phyloP scores from a whole-genome alignment of 192 early-diverging fungal genomes.

The Allomyces macrogynus region DNA sequence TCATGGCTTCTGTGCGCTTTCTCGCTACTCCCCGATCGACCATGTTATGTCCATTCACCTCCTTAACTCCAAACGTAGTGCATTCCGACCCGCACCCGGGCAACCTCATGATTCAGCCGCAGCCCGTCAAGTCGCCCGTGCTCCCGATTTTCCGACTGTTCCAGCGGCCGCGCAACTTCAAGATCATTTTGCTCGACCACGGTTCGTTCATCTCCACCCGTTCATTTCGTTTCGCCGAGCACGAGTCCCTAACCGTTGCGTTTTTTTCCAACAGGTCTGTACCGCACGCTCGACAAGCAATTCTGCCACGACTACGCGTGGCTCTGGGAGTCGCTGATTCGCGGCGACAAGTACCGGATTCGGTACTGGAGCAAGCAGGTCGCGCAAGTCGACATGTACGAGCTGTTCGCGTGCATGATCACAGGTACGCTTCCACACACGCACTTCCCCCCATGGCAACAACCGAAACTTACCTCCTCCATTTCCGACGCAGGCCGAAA shows the following conservation, averaged over 20 bases:
- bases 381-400: slow-evolving; percentile 57
- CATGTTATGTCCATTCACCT: slow-evolving; percentile 10
- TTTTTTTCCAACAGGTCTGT: slow-evolving; percentile 53
- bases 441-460: slow-evolving; percentile 35
- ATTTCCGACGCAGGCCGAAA: background rate
- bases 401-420: slow-evolving; percentile 67
- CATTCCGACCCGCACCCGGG: slow-evolving; percentile 94
- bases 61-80: slow-evolving; percentile 12
- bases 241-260: slow-evolving; percentile 1
- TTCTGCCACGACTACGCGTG: slow-evolving; percentile 70
- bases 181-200: slow-evolving; percentile 54
- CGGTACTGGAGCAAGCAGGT: slow-evolving; percentile 37
- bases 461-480: slow-evolving; percentile 20
- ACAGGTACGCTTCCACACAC: slow-evolving; percentile 26
- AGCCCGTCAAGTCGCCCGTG: slow-evolving; percentile 1
- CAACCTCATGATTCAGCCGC: slow-evolving; percentile 54
- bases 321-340: slow-evolving; percentile 67
- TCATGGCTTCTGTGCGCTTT: slow-evolving; percentile 23
- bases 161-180: slow-evolving; percentile 42
- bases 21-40: slow-evolving; percentile 10
- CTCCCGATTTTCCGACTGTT: slow-evolving; percentile 5
- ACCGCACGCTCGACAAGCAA: slow-evolving; percentile 45
- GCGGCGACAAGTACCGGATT: slow-evolving; percentile 53
- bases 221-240: background rate
- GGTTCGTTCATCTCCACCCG: too few species aligned